A percentile compares a stretch with the other conserved stretches of the same genome.
Evolutionary conservation across 108 stramenopile genomes (phyloP).

Genomic region (Cyclotella distinguenda): DNA sequence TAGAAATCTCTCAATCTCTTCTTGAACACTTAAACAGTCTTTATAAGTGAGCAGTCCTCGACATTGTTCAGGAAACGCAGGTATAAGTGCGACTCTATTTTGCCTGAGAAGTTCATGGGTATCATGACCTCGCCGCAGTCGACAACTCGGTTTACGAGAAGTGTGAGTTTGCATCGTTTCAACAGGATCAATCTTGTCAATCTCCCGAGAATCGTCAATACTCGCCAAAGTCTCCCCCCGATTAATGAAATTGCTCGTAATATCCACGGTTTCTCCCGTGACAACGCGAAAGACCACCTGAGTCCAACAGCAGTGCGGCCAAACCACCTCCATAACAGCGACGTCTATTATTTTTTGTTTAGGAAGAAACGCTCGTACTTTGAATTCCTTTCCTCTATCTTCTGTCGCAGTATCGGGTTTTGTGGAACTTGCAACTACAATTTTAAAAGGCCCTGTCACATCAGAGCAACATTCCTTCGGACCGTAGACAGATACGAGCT

Average conservation of each 20-base stretch:
- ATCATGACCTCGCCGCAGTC: not conserved
- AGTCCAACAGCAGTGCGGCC: constrained; percentile 49
- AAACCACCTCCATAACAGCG: constrained; percentile 45
- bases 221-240: not conserved
- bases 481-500: constrained; percentile 24
- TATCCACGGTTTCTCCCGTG: not conserved
- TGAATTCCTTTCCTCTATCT: not conserved
- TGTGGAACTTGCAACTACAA: not conserved
- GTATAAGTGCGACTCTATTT: constrained; percentile 25
- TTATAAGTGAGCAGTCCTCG: constrained; percentile 33
- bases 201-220: not conserved
- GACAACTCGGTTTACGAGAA: too few relatives aligned
- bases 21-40: constrained; percentile 28
- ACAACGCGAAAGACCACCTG: constrained; percentile 39
- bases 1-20: constrained; percentile 25
- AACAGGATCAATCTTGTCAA: not conserved
- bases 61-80: constrained; percentile 38
- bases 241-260: not conserved
- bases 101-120: constrained; percentile 15
- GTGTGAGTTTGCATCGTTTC: not conserved
- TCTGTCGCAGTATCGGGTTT: not conserved
- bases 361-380: constrained; percentile 32
- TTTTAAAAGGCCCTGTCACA: not conserved
- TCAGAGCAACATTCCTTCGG: not conserved
- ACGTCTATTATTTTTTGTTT: constrained; percentile 38